Conservation (phyloP, 306 rosid species). For the Elaeagnus macrophylla region DNA sequence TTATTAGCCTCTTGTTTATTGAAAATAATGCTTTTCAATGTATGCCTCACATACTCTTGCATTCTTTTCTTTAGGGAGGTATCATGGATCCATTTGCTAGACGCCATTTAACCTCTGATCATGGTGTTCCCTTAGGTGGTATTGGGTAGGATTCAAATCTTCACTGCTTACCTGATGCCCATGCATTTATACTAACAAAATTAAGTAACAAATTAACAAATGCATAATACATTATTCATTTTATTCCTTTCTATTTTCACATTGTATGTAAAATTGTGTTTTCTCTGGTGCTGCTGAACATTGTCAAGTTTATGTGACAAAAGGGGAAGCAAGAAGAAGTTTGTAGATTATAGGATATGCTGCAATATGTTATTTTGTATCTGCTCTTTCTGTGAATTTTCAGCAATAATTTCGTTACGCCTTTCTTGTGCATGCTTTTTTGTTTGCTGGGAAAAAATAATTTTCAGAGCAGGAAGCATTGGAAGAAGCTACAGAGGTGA, state of each 20-base stretch:
- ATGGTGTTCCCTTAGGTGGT: slow-evolving; percentile 87
- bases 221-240: too few relatives aligned
- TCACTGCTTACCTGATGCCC: slow-evolving; percentile 1
- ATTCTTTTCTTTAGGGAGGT: slow-evolving; percentile 30
- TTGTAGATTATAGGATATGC: neutral
- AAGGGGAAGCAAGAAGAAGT: neutral
- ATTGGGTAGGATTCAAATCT: slow-evolving; percentile 54
- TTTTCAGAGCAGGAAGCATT: slow-evolving; percentile 76
- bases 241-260: too few relatives aligned
- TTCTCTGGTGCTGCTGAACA: too few relatives aligned
- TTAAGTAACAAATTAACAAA: too few relatives aligned
- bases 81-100: slow-evolving; percentile 60
- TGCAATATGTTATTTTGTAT: slow-evolving; percentile 10
- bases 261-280: too few relatives aligned
- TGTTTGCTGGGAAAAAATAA: slow-evolving; percentile 12
- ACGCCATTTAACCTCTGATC: slow-evolving; percentile 46
- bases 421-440: neutral
- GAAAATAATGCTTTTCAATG: slow-evolving; percentile 14
- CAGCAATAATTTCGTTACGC: slow-evolving; percentile 4
- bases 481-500: slow-evolving; percentile 82
- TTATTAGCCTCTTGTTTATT: slow-evolving; percentile 15
- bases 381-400: slow-evolving; percentile 2
- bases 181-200: too few relatives aligned
- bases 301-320: too few relatives aligned
- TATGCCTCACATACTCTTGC: slow-evolving; percentile 3